A percentile compares a stretch with the other conserved stretches of the same genome.
Evolutionary conservation across 768 basidiomycete species (phyloP).

Genomic region (Tricholoma terreum): DNA sequence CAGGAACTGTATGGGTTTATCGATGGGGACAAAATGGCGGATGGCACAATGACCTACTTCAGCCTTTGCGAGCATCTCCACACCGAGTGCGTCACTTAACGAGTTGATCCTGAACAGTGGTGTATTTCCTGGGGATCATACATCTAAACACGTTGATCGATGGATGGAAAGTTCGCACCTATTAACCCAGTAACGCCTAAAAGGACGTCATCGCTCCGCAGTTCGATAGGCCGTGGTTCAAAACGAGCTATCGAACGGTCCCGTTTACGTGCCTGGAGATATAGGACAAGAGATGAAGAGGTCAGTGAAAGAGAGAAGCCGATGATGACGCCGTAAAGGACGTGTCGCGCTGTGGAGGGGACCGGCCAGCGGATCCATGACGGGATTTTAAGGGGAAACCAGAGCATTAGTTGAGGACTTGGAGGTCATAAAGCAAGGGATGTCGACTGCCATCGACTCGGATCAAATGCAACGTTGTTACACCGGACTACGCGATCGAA

Average conservation of each 20-base stretch:
- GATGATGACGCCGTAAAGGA: conserved; percentile 51
- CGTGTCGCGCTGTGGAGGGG: conserved; percentile 31
- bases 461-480: background rate
- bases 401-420: conserved; percentile 14
- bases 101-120: conserved; percentile 91
- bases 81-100: conserved; percentile 84
- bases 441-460: conserved; percentile 4
- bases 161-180: conserved; percentile 43
- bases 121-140: conserved; percentile 70
- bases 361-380: conserved; percentile 38
- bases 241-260: conserved; percentile 36
- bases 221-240: conserved; percentile 58
- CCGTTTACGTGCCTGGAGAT: conserved; percentile 49
- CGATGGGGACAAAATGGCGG: background rate
- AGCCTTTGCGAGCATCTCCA: conserved; percentile 94
- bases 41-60: conserved; percentile 51
- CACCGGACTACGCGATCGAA: background rate
- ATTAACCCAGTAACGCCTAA: conserved; percentile 82
- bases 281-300: conserved; percentile 58
- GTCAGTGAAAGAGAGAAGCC: conserved; percentile 78
- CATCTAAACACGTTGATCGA: background rate
- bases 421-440: conserved; percentile 11
- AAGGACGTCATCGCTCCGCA: conserved; percentile 75
- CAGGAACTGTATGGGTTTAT: conserved; percentile 57
- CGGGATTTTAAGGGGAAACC: conserved; percentile 21